Evolutionary conservation across 345 rosid species (phyloP).

Genomic region (Brassica incana): DNA sequence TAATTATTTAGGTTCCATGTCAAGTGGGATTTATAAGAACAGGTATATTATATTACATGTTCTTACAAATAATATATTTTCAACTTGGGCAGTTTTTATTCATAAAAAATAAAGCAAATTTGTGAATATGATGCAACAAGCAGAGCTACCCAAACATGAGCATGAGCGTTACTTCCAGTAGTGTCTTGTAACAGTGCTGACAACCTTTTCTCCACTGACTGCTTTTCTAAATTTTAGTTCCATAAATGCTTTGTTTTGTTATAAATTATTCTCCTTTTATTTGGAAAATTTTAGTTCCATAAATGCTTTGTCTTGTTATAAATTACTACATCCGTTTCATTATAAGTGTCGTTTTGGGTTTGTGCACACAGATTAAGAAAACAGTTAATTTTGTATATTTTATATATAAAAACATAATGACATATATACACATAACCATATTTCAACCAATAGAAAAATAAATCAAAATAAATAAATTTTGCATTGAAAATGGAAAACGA

Average conservation of each 20-base stretch:
- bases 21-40: background rate
- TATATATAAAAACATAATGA: no score
- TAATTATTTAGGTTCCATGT: background rate
- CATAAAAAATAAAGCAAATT: background rate
- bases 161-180: slow-evolving; percentile 33
- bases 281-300: no score
- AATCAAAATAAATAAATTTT: no score
- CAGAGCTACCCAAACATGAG: slow-evolving; percentile 28
- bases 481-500: no score
- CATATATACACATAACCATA: no score
- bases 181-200: slow-evolving; percentile 19
- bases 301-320: no score
- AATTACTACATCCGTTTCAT: no score
- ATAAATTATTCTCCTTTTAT: background rate
- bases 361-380: no score
- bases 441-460: no score
- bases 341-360: no score
- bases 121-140: slow-evolving; percentile 23
- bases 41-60: background rate
- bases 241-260: background rate
- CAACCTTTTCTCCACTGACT: slow-evolving; percentile 23
- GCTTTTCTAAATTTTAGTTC: slow-evolving; percentile 8
- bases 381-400: no score
- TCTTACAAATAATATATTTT: background rate
- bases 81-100: background rate